phyloP scores from a whole-genome alignment of 2,329 filamentous ascomycete species.

The Monilinia fructigena region DNA sequence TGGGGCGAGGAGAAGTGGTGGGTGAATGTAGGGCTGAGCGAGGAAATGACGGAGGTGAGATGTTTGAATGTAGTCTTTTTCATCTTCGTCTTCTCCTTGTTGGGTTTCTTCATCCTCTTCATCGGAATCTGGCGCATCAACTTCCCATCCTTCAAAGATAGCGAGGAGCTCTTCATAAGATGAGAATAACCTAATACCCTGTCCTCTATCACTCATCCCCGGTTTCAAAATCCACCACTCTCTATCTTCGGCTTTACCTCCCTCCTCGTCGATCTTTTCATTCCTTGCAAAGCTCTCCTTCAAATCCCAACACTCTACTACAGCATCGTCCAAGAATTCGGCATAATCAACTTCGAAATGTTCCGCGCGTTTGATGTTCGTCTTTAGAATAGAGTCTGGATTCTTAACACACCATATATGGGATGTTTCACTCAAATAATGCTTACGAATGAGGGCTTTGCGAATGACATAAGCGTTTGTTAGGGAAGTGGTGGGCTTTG shows the following conservation, averaged over 20 bases:
- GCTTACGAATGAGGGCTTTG: constrained; percentile 94
- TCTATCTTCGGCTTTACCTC: constrained; percentile 43
- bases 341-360: constrained; percentile 95
- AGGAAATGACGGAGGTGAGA: constrained; percentile 95
- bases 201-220: constrained; percentile 93
- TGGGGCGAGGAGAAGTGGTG: constrained; percentile 66
- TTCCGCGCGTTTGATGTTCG: constrained; percentile 74
- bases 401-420: constrained; percentile 84
- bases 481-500: constrained; percentile 60
- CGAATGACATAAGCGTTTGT: constrained; percentile 92
- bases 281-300: constrained; percentile 75
- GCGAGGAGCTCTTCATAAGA: constrained; percentile 77
- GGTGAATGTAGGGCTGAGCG: constrained; percentile 91
- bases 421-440: constrained; percentile 83
- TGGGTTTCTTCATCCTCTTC: constrained; percentile 51
- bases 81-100: constrained; percentile 51
- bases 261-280: constrained; percentile 56
- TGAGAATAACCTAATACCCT: constrained; percentile 87
- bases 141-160: constrained; percentile 93
- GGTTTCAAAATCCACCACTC: constrained; percentile 99
- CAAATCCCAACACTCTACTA: constrained; percentile 87
- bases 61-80: constrained; percentile 63
- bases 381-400: constrained; percentile 64
- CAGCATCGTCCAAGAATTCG: constrained; percentile 90
- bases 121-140: constrained; percentile 61